Evolutionary conservation across 495 filamentous ascomycete genomes (phyloP).

Genomic region (Filosporella fistucella): DNA sequence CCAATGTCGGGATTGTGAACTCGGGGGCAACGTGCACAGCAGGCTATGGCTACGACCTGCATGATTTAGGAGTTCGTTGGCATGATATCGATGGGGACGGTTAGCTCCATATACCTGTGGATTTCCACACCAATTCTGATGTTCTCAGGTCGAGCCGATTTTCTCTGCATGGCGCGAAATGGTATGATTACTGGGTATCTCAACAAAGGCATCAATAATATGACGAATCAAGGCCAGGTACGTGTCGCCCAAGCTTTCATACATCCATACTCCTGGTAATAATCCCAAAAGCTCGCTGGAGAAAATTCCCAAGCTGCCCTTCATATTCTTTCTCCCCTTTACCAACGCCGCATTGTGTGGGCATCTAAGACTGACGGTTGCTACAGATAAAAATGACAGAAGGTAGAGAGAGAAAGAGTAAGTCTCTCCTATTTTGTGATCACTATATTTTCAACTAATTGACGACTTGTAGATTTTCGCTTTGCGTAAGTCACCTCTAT

Average conservation of each 20-base stretch:
- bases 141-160: conserved; percentile 21
- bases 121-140: background rate
- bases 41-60: background rate
- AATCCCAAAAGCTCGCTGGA: no score
- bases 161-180: conserved; percentile 22
- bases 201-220: conserved; percentile 12
- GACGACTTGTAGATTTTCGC: background rate
- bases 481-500: background rate
- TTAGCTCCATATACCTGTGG: background rate
- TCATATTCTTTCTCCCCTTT: no score
- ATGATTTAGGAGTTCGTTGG: background rate
- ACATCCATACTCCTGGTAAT: no score
- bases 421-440: background rate
- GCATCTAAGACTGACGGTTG: no score
- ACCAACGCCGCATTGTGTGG: no score
- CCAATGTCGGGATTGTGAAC: background rate
- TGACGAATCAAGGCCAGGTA: background rate
- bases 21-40: background rate
- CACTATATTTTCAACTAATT: background rate
- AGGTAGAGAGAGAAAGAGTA: background rate
- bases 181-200: conserved; percentile 19
- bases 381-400: background rate
- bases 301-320: no score
- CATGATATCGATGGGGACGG: background rate
- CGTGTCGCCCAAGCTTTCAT: no score